Evolutionary conservation across 129 eudicot genomes (phyloP), one percentile per base, ranked within the genome.

Genomic region (Arctium lappa): DNA sequence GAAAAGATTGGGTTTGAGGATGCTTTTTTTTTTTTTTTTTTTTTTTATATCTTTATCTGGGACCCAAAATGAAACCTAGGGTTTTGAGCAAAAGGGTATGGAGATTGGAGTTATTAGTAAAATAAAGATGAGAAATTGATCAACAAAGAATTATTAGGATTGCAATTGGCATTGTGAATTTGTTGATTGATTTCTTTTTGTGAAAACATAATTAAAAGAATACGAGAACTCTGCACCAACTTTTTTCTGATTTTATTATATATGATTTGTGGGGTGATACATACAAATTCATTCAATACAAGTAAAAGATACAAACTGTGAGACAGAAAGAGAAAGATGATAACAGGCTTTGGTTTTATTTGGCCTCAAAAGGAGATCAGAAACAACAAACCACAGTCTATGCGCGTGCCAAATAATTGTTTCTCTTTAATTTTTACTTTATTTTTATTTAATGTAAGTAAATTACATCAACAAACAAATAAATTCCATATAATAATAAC

Each of bases 321-420:
- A 46, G 38, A 77, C 27, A 15, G 69, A 72, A 65, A 78, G 62
- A 73, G 79, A 73, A 72, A 84, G 87, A 84, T 72, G 87, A 84
- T 33, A 84, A 78, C 30, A 79, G 80, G 75, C 8, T 84, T 84
- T 84, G 87, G 83, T 84, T 84, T 79, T 84, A 84, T 84, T 73
- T 79, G 84, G 87, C 80, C 84, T 84, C 70, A 84, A 84, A 84
- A 84, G 87, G 75, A 84, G 84, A 83, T 79, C 32, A 84, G 63
- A 66, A 56, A 74, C 72, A 74, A 79, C 87, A 79, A 56, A 74
- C 72, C 80, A 79, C 87, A 79, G 27, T 78, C 69, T 72, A 72
- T 50, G 53, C 87, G 87, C 84, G 77, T 84, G 87, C 76, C 84
- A 79, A 79, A 84, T 84, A 3, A 84, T 84, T 66, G 68, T 60